These are phyloP conservation scores for Chalara sp. DNA, from an alignment of 2,329 filamentous ascomycete genomes.

Conservation along the genomic window DNA sequence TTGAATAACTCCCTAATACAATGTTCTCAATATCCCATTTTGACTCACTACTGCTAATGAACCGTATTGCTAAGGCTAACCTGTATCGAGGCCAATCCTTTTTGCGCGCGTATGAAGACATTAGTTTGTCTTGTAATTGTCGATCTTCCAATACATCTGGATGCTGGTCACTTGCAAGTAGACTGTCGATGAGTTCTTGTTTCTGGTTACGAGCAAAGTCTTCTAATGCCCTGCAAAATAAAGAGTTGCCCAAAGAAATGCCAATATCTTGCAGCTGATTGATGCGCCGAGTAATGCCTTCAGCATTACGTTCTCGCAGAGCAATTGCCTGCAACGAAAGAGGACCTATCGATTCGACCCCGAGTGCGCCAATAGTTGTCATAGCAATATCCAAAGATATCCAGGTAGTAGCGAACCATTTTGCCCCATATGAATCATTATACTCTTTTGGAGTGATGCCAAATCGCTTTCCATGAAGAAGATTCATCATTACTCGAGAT, in stretches of 20 bases:
- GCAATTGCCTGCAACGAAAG: slow-evolving; percentile 73
- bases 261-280: slow-evolving; percentile 52
- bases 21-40: slow-evolving; percentile 38
- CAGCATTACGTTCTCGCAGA: slow-evolving; percentile 50
- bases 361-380: slow-evolving; percentile 61
- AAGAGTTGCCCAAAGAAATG: slow-evolving; percentile 54
- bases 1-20: slow-evolving; percentile 34
- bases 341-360: slow-evolving; percentile 66
- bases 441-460: slow-evolving; percentile 37
- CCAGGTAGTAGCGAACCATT: slow-evolving; percentile 73
- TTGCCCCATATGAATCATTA: slow-evolving; percentile 67
- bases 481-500: slow-evolving; percentile 27
- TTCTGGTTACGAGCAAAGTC: slow-evolving; percentile 54
- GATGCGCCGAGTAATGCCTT: slow-evolving; percentile 52
- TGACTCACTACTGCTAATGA: slow-evolving; percentile 32
- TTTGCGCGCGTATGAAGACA: slow-evolving; percentile 43
- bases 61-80: slow-evolving; percentile 47
- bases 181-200: slow-evolving; percentile 21
- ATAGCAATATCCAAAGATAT: slow-evolving; percentile 68
- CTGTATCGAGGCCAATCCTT: slow-evolving; percentile 45
- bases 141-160: slow-evolving; percentile 54
- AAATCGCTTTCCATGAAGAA: slow-evolving; percentile 22
- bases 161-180: slow-evolving; percentile 52
- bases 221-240: slow-evolving; percentile 59
- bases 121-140: slow-evolving; percentile 44